A percentile compares a stretch with the other conserved stretches of the same genome.
phyloP scores from a whole-genome alignment of 805 yeast species.

The Kazachstania africana region DNA sequence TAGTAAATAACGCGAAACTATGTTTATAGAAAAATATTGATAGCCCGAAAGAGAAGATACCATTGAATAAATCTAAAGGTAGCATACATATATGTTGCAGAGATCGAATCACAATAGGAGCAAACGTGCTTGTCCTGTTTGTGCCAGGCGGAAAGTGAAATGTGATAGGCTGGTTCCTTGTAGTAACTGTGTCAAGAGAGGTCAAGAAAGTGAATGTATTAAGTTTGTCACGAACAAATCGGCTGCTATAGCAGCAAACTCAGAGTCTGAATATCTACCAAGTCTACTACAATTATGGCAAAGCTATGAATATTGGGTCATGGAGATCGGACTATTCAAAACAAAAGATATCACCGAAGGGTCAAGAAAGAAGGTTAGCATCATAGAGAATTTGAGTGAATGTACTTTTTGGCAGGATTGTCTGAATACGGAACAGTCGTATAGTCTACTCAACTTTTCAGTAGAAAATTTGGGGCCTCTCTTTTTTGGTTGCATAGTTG shows the following conservation, averaged over 20 bases:
- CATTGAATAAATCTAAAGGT: not conserved
- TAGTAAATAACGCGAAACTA: no score
- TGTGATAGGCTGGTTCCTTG: conserved; percentile 27
- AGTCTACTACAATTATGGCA: conserved; percentile 17
- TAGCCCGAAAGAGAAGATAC: no score
- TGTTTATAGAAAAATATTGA: no score
- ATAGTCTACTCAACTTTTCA: conserved; percentile 18
- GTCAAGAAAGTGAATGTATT: conserved; percentile 17
- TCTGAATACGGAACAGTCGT: conserved; percentile 12
- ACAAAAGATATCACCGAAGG: conserved; percentile 5
- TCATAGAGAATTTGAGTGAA: conserved; percentile 4
- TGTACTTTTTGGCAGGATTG: conserved; percentile 8
- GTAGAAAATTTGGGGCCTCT: conserved; percentile 23
- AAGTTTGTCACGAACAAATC: conserved; percentile 3
- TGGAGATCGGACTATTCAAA: conserved; percentile 17
- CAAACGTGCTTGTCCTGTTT: conserved; percentile 12
- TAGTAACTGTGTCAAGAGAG: conserved; percentile 21
- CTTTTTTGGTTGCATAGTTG: conserved; percentile 23
- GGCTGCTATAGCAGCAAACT: not conserved
- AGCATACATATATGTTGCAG: not conserved
- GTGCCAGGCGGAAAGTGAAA: conserved; percentile 22
- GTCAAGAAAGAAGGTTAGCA: conserved; percentile 1
- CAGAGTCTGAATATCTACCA: conserved; percentile 4
- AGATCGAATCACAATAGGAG: not conserved
- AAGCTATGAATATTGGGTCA: conserved; percentile 20